Evolutionary conservation across 2,329 filamentous ascomycete species (phyloP).

Genomic region (Didymella glomerata): DNA sequence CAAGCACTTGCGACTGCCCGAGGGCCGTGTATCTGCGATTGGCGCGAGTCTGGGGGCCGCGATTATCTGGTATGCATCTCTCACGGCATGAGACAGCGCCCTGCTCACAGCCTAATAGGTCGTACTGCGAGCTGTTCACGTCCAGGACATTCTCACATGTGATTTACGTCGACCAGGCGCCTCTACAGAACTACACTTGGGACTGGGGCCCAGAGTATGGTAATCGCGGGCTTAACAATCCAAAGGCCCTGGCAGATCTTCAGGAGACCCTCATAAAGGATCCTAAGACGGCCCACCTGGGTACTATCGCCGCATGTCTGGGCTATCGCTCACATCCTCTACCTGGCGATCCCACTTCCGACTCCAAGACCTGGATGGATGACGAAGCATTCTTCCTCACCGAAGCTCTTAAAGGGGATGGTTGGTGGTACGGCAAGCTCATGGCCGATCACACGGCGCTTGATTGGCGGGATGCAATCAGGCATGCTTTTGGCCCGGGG

Average conservation of each 20-base stretch:
- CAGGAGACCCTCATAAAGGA: conserved; percentile 26
- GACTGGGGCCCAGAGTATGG: conserved; percentile 37
- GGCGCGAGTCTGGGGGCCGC: conserved; percentile 36
- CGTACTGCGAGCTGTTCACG: conserved; percentile 40
- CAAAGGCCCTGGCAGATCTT: conserved; percentile 24
- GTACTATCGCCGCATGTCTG: conserved; percentile 37
- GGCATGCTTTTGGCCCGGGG: conserved; percentile 27
- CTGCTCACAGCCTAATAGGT: conserved; percentile 17
- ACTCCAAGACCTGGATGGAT: conserved; percentile 27
- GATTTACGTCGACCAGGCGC: conserved; percentile 42
- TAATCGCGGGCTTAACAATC: conserved; percentile 34
- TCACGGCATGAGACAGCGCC: too few species aligned
- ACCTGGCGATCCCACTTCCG: conserved; percentile 22
- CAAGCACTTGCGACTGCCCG: conserved; percentile 24
- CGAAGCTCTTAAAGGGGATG: conserved; percentile 37
- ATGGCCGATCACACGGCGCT: conserved; percentile 43
- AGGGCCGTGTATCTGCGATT: conserved; percentile 24
- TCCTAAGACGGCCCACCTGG: conserved; percentile 28
- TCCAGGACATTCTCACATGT: conserved; percentile 31
- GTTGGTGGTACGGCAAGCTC: conserved; percentile 41
- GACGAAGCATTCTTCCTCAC: conserved; percentile 39
- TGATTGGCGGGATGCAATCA: conserved; percentile 38
- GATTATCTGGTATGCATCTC: conserved; percentile 29
- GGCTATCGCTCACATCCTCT: conserved; percentile 35
- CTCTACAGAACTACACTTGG: conserved; percentile 36